Evolutionary conservation across 2,329 filamentous ascomycete genomes (phyloP).

Genomic region (Myriosclerotinia scirpicola): DNA sequence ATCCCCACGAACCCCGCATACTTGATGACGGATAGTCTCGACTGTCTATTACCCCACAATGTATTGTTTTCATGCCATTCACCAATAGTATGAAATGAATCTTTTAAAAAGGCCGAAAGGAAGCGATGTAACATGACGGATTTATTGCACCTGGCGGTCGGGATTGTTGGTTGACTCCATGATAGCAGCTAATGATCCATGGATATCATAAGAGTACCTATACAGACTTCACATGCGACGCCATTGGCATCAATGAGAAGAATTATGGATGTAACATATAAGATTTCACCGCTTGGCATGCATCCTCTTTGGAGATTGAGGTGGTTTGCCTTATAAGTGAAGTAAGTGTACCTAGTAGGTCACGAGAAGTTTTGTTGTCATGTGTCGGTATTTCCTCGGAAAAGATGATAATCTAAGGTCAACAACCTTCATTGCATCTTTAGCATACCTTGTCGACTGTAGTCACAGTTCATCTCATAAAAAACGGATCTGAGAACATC

Average conservation of each 20-base stretch:
- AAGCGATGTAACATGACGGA: background rate
- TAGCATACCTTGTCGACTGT: too few species aligned
- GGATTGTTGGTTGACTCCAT: background rate
- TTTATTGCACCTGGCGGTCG: background rate
- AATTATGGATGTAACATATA: background rate
- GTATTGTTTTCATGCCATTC: background rate
- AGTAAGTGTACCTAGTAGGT: too few species aligned
- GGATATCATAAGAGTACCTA: background rate
- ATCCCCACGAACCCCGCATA: constrained; percentile 8
- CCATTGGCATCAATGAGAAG: background rate
- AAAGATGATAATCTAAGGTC: background rate
- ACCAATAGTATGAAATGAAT: background rate
- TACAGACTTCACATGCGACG: background rate
- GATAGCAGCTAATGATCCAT: background rate
- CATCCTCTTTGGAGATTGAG: background rate
- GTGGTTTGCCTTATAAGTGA: too few species aligned
- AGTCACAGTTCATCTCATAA: too few species aligned
- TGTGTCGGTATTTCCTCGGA: constrained; percentile 6
- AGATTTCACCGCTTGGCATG: background rate
- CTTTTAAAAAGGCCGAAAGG: background rate
- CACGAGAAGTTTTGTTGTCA: background rate
- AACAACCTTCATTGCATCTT: background rate
- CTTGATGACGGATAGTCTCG: background rate
- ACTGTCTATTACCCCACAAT: background rate
- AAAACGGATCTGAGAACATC: too few species aligned